Conservation (phyloP, 441 rosid genomes). For the Corymbia calophylla region DNA sequence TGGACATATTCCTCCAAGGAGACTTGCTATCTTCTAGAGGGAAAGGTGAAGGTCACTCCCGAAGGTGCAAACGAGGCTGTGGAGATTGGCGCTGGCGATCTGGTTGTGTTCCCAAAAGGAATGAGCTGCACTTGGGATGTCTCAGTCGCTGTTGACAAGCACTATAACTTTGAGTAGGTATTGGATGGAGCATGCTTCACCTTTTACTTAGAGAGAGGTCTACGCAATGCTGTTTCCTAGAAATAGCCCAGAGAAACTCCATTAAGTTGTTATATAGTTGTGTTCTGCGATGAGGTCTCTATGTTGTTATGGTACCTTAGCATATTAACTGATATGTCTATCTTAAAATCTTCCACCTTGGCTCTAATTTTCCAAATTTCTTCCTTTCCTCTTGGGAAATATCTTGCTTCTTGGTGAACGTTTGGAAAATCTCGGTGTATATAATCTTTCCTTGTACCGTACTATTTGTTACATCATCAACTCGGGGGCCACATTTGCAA, state of each 20-base stretch:
- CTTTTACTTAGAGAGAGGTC: neutral
- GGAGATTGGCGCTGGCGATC: slow-evolving; percentile 72
- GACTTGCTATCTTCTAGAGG: slow-evolving; percentile 67
- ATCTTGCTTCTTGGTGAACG: neutral
- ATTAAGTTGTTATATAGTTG: neutral
- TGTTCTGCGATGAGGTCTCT: neutral
- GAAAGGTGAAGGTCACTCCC: slow-evolving; percentile 69
- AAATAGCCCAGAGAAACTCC: neutral
- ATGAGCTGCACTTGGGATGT: slow-evolving; percentile 95
- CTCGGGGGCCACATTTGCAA: neutral
- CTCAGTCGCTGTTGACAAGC: slow-evolving; percentile 69
- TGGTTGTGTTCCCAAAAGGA: slow-evolving; percentile 78
- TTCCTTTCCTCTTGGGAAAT: neutral
- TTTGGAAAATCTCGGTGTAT: neutral
- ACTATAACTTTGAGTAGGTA: slow-evolving; percentile 38
- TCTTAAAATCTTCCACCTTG: neutral
- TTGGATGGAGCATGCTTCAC: neutral
- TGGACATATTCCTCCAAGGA: slow-evolving; percentile 69
- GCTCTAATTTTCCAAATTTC: neutral
- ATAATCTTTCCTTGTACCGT: neutral
- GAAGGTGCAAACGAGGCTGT: slow-evolving; percentile 55
- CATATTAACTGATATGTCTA: neutral
- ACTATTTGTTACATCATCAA: neutral
- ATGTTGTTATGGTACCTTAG: neutral
- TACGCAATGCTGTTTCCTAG: neutral